Percentiles rank a stretch among this genome's conserved stretches.
Evolutionary conservation across 2,329 filamentous ascomycete species (phyloP).

Genomic region (Blastomyces percursus): DNA sequence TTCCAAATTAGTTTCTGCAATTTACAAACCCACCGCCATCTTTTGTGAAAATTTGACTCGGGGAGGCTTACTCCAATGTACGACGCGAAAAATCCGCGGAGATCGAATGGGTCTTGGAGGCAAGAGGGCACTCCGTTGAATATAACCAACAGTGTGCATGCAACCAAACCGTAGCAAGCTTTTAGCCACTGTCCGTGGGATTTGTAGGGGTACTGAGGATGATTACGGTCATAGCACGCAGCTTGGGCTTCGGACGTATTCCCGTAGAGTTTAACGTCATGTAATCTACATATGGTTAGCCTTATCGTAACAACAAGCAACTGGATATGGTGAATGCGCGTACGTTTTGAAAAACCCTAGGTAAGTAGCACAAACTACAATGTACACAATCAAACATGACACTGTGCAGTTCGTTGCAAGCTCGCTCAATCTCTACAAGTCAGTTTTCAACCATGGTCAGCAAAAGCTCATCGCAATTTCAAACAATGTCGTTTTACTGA

Average conservation of each 20-base stretch:
- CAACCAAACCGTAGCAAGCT: slow-evolving; percentile 19
- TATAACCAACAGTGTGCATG: slow-evolving; percentile 15
- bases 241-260: slow-evolving; percentile 26
- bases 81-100: slow-evolving; percentile 28
- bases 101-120: slow-evolving; percentile 24
- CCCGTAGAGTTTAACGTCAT: slow-evolving; percentile 30
- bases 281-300: slow-evolving; percentile 20
- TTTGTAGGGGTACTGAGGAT: slow-evolving; percentile 21
- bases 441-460: slow-evolving; percentile 9
- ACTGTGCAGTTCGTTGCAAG: slow-evolving; percentile 30
- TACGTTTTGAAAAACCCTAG: slow-evolving; percentile 27
- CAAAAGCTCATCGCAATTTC: neutral
- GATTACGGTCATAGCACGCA: slow-evolving; percentile 16
- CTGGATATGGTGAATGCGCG: slow-evolving; percentile 3
- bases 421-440: slow-evolving; percentile 26
- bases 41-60: neutral
- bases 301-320: neutral
- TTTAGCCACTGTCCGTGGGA: slow-evolving; percentile 21
- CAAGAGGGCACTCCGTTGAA: slow-evolving; percentile 17
- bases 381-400: slow-evolving; percentile 34
- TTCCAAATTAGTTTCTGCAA: neutral
- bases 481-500: slow-evolving; percentile 16
- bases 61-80: slow-evolving; percentile 31
- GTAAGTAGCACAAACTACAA: slow-evolving; percentile 33
- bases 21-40: neutral